Conservation (phyloP, 2,329 filamentous ascomycete genomes). For the Periconia sp. region DNA sequence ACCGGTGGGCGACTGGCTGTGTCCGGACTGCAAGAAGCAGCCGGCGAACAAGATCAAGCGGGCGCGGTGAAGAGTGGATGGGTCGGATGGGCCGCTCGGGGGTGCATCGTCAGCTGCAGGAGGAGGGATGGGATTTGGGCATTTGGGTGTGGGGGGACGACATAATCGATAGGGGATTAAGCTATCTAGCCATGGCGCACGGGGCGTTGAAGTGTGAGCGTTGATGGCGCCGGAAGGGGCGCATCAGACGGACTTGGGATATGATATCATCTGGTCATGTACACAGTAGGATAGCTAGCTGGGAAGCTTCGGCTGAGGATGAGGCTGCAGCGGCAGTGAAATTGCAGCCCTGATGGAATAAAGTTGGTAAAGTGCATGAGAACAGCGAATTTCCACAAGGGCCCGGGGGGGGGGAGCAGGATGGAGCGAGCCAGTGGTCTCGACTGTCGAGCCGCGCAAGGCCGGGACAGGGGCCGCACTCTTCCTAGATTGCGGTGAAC, state of each 20-base stretch:
- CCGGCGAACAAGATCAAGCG: slow-evolving; percentile 49
- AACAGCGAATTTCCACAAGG: slow-evolving; percentile 8
- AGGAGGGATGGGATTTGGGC: too few species aligned
- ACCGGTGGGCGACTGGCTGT: slow-evolving; percentile 59
- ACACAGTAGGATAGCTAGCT: too few species aligned
- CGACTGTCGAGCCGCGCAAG: slow-evolving; percentile 4
- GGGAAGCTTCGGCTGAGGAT: too few species aligned
- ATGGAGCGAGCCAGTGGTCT: slow-evolving; percentile 2
- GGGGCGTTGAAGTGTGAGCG: slow-evolving; percentile 1
- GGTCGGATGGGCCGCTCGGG: too few species aligned
- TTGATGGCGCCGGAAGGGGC: slow-evolving; percentile 8
- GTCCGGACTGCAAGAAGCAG: slow-evolving; percentile 50
- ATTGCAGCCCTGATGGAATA: too few species aligned
- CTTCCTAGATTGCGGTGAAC: too few species aligned
- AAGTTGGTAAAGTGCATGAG: slow-evolving; percentile 5
- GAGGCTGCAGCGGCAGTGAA: too few species aligned
- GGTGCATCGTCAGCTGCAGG: too few species aligned
- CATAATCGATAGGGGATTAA: slow-evolving; percentile 2
- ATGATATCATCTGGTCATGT: too few species aligned
- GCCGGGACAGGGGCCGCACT: slow-evolving; percentile 8
- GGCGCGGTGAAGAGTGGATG: slow-evolving; percentile 33
- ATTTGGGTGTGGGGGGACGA: neutral
- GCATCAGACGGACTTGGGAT: too few species aligned
- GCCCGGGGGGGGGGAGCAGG: slow-evolving; percentile 4
- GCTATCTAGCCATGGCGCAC: neutral